Conservation (phyloP, 1,139 yeast species). For the Kodamaea plutei region DNA sequence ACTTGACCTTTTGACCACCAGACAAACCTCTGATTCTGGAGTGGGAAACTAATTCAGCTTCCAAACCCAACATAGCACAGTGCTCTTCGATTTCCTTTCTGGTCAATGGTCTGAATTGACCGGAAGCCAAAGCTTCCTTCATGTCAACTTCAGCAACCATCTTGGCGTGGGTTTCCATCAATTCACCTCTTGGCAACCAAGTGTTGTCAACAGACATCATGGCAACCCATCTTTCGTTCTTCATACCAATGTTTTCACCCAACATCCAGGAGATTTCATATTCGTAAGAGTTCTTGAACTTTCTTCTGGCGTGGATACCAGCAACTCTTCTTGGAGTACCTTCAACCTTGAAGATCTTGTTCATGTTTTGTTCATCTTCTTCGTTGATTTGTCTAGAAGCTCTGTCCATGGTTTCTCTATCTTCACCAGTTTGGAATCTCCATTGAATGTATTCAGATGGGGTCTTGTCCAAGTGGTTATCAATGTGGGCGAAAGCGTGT, state of each 20-base stretch:
- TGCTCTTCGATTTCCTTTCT: constrained; percentile 99
- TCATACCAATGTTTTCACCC: constrained; percentile 98
- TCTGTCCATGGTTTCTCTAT: constrained; percentile 99
- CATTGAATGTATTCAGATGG: constrained; percentile 99
- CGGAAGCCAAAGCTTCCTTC: constrained; percentile 99
- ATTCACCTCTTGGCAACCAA: constrained; percentile 99
- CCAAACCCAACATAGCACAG: constrained; percentile 98
- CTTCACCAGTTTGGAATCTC: constrained; percentile 99
- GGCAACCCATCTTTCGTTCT: constrained; percentile 99
- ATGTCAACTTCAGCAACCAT: constrained; percentile 99
- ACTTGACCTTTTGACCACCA: constrained; percentile 99
- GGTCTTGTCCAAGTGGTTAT: constrained; percentile 97
- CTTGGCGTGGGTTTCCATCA: constrained; percentile 97
- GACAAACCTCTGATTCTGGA: constrained; percentile 99
- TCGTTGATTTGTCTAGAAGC: constrained; percentile 98
- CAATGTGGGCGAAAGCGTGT: constrained; percentile 99
- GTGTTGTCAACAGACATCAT: constrained; percentile 99
- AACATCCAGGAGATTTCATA: constrained; percentile 95
- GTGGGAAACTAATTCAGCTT: constrained; percentile 98
- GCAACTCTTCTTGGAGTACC: constrained; percentile 97
- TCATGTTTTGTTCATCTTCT: constrained; percentile 96
- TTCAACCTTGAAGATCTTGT: constrained; percentile 98
- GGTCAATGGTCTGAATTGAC: constrained; percentile 99
- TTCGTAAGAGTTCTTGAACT: constrained; percentile 99
- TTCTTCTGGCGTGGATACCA: constrained; percentile 95